Evolutionary conservation across 2,329 filamentous ascomycete species (phyloP).

Genomic region (Penicillium aurantiogriseum): DNA sequence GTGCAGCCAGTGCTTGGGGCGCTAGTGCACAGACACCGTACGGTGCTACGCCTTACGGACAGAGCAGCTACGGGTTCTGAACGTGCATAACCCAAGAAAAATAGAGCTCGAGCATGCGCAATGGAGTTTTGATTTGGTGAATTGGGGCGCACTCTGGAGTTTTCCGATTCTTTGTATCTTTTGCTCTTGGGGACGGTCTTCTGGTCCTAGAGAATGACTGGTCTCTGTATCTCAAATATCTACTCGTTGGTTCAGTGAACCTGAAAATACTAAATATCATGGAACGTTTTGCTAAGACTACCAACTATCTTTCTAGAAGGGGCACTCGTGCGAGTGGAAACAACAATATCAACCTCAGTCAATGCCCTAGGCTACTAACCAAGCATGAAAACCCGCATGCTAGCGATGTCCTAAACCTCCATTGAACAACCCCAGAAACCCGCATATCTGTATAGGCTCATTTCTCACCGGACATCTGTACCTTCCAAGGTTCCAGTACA

Average conservation of each 20-base stretch:
- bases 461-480: too few species aligned
- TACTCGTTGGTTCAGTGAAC: background rate
- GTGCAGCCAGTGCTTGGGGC: constrained; percentile 65
- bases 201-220: background rate
- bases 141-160: constrained; percentile 10
- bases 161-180: constrained; percentile 12
- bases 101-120: constrained; percentile 22
- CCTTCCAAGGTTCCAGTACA: too few species aligned
- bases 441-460: too few species aligned
- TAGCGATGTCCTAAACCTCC: too few species aligned
- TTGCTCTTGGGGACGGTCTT: constrained; percentile 2
- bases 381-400: background rate
- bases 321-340: background rate
- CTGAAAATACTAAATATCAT: constrained; percentile 5
- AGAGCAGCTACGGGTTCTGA: constrained; percentile 37
- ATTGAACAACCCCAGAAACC: too few species aligned
- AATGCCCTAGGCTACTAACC: background rate
- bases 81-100: constrained; percentile 7
- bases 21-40: constrained; percentile 58
- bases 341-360: background rate
- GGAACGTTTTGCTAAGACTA: background rate
- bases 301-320: background rate
- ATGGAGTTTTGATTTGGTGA: constrained; percentile 24
- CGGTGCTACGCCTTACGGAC: constrained; percentile 63
- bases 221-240: constrained; percentile 1